phyloP scores from a whole-genome alignment of 2,329 filamentous ascomycete genomes.

The Pseudogymnoascus sp. region DNA sequence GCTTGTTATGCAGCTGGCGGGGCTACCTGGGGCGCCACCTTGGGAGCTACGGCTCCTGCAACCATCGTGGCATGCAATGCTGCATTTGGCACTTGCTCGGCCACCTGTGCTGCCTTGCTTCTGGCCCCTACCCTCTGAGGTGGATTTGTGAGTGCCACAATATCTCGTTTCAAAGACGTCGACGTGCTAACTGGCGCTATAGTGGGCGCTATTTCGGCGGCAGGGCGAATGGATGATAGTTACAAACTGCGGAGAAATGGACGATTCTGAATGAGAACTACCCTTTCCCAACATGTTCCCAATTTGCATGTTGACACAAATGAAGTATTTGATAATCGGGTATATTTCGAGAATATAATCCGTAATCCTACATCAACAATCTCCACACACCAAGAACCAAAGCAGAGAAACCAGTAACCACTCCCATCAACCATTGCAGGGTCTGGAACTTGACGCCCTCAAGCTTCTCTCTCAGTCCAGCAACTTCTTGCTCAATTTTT shows the following conservation, averaged over 20 bases:
- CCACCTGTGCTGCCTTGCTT: slow-evolving; percentile 32
- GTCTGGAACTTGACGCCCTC: slow-evolving; percentile 98
- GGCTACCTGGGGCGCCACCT: slow-evolving; percentile 33
- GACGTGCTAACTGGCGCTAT: neutral
- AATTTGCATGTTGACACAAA: neutral
- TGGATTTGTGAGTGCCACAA: neutral
- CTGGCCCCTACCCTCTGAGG: slow-evolving; percentile 28
- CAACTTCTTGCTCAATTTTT: slow-evolving; percentile 95
- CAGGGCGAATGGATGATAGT: neutral
- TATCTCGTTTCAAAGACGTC: neutral
- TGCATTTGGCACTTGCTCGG: slow-evolving; percentile 37
- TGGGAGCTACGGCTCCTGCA: slow-evolving; percentile 31
- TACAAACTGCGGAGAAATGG: no score
- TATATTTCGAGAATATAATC: slow-evolving; percentile 34
- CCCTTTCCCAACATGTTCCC: neutral
- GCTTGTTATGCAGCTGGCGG: slow-evolving; percentile 39
- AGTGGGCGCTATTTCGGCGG: no score
- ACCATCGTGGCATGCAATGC: slow-evolving; percentile 36
- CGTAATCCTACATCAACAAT: slow-evolving; percentile 55
- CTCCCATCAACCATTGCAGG: slow-evolving; percentile 94
- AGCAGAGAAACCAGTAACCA: slow-evolving; percentile 52
- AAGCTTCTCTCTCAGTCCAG: slow-evolving; percentile 78
- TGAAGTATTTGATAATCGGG: neutral
- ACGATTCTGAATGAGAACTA: neutral
- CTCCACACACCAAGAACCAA: slow-evolving; percentile 62